Conservation (phyloP, 306 rosid genomes). For the Oemleria cerasiformis region DNA sequence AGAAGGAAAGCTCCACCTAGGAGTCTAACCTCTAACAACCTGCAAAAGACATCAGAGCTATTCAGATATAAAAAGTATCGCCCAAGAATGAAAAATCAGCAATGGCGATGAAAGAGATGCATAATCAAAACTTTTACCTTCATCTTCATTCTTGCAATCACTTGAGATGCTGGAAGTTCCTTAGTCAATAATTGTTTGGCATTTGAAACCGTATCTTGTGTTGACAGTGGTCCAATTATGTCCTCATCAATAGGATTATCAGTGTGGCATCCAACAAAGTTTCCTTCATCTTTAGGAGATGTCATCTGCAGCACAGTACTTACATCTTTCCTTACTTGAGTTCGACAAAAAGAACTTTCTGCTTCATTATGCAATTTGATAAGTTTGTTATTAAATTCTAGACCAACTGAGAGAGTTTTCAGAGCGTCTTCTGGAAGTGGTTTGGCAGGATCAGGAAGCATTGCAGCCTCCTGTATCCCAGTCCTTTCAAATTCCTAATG, state of each 20-base stretch:
- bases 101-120: background rate
- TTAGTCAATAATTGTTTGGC: slow-evolving; percentile 23
- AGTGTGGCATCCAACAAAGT: slow-evolving; percentile 24
- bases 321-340: slow-evolving; percentile 43
- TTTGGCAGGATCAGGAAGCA: slow-evolving; percentile 57
- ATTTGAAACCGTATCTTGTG: slow-evolving; percentile 33
- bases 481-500: slow-evolving; percentile 58
- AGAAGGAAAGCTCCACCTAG: background rate
- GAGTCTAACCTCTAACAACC: background rate
- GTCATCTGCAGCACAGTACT: slow-evolving; percentile 32
- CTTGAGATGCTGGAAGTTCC: slow-evolving; percentile 43
- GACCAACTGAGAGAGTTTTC: slow-evolving; percentile 52
- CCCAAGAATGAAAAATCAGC: background rate
- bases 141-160: slow-evolving; percentile 26
- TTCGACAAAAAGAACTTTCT: slow-evolving; percentile 30
- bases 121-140: slow-evolving; percentile 35
- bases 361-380: slow-evolving; percentile 42
- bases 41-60: background rate
- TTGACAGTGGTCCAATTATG: slow-evolving; percentile 45
- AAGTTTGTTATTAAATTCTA: slow-evolving; percentile 48
- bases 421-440: slow-evolving; percentile 72
- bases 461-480: slow-evolving; percentile 44
- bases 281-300: slow-evolving; percentile 27
- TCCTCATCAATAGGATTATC: slow-evolving; percentile 26
- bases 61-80: background rate